These are phyloP conservation scores for Gryganskiella cystojenkinii DNA, from an alignment of 192 early-diverging fungal genomes.

Conservation along the genomic window DNA sequence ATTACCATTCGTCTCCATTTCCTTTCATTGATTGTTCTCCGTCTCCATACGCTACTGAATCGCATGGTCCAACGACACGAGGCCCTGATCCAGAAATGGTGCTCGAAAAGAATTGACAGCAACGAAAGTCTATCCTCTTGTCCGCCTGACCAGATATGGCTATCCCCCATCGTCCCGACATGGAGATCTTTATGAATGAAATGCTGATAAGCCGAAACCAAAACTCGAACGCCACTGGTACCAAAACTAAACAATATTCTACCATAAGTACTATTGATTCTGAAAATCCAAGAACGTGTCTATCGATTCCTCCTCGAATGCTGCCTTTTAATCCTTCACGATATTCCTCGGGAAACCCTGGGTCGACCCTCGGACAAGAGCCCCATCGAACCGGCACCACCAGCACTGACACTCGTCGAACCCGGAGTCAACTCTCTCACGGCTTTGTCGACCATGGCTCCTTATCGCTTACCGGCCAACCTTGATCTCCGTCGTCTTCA, in stretches of 20 bases:
- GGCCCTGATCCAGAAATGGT: conserved; percentile 27
- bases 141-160: conserved; percentile 35
- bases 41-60: too few relatives aligned
- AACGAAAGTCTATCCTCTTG: conserved; percentile 29
- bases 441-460: background rate
- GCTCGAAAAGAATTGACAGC: conserved; percentile 33
- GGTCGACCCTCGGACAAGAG: too few relatives aligned
- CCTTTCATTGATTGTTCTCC: too few relatives aligned
- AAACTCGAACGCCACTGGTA: background rate
- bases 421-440: too few relatives aligned
- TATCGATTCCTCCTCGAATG: conserved; percentile 35
- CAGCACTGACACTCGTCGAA: too few relatives aligned
- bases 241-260: conserved; percentile 8
- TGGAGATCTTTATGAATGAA: conserved; percentile 25
- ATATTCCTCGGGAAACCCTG: too few relatives aligned
- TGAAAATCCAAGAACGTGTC: conserved; percentile 32
- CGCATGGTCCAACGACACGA: conserved; percentile 30
- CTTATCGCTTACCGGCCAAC: background rate
- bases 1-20: too few relatives aligned
- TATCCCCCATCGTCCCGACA: conserved; percentile 32
- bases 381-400: conserved; percentile 26
- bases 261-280: conserved; percentile 30
- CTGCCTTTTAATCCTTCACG: too few relatives aligned
- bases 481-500: background rate
- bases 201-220: too few relatives aligned